Evolutionary conservation across 1,284 basidiomycete species (phyloP), one percentile per base, ranked within the genome.

Genomic region (Fomitiporia mediterranea): DNA sequence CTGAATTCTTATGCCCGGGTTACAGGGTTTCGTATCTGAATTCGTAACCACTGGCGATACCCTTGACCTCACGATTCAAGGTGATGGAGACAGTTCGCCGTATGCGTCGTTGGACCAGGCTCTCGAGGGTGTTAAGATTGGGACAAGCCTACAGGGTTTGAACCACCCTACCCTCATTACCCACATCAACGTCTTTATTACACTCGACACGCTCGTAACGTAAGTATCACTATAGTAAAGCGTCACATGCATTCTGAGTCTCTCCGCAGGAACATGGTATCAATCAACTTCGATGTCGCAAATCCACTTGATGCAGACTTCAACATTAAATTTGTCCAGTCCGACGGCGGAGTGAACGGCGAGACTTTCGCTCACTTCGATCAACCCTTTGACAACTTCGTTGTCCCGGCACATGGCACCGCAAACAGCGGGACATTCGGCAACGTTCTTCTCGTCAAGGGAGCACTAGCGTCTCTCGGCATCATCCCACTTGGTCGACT

Each of bases 241-340:
- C n/a, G n/a, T n/a, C n/a, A n/a, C n/a, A n/a, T n/a, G n/a, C n/a
- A 19, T n/a, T 7, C 8, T 49, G 1, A 34, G 8, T 46, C 38
- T 25, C 13, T 46, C n/a, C 34, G 4, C 27, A 55, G 53, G 23
- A 81, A 82, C 62, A 59, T 78, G 32, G 75, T 85, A 27, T 63
- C 72, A 2, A 68, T 82, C 57, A 74, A 81, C 63, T 83, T 84
- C 61, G 78, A 82, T 57, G 80, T 83, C 25, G 66, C 73, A 55
- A 86, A 87, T 62, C 83, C 84, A 2, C 67, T 86, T 6, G 79
- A 77, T 58, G 71, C 80, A 2, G 76, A 80, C 27, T 70, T 87
- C 19, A 68, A 76, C 28, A 72, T 88, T 58, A 71, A 75, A 48
- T 80, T 77, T 58, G 73, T 81, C 0, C 84, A 86, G 63, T 71